Conservation (phyloP, 352 stramenopile genomes). For the Phytophthora uliginosa region DNA sequence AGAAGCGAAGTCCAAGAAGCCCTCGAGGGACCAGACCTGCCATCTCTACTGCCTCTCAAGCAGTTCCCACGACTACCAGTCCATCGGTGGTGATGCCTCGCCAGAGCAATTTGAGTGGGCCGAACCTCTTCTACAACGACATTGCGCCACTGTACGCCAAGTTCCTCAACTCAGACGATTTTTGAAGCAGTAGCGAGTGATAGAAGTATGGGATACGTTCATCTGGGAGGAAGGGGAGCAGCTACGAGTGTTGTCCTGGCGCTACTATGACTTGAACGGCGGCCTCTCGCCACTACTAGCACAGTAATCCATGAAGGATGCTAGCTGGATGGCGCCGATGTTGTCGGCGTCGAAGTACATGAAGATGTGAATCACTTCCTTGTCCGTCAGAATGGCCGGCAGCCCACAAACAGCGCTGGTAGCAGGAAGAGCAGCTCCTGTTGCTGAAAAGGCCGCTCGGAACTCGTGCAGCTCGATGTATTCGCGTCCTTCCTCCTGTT, state of each 20-base stretch:
- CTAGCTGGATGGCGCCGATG: constrained; percentile 66
- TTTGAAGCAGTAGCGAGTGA: constrained; percentile 44
- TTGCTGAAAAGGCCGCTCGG: constrained; percentile 31
- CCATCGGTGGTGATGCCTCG: constrained; percentile 15
- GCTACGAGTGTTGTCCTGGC: background rate
- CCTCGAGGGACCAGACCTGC: background rate
- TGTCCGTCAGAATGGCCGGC: constrained; percentile 43
- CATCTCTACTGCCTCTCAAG: background rate
- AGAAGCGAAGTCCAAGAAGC: constrained; percentile 10
- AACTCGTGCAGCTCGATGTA: constrained; percentile 68
- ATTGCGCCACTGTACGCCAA: constrained; percentile 81
- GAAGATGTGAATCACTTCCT: constrained; percentile 80
- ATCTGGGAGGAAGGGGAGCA: background rate
- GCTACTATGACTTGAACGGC: constrained; percentile 29
- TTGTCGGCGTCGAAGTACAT: constrained; percentile 82
- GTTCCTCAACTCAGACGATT: constrained; percentile 73
- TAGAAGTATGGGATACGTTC: constrained; percentile 5
- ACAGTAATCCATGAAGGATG: constrained; percentile 53
- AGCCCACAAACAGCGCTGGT: constrained; percentile 13
- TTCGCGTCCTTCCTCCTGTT: constrained; percentile 30
- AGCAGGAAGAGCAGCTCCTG: constrained; percentile 12
- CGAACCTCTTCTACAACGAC: constrained; percentile 79
- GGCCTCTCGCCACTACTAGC: constrained; percentile 26
- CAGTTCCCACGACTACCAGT: background rate
- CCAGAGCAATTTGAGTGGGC: constrained; percentile 29